phyloP scores from a whole-genome alignment of 805 yeast species.

The Allodekkera sacchari region DNA sequence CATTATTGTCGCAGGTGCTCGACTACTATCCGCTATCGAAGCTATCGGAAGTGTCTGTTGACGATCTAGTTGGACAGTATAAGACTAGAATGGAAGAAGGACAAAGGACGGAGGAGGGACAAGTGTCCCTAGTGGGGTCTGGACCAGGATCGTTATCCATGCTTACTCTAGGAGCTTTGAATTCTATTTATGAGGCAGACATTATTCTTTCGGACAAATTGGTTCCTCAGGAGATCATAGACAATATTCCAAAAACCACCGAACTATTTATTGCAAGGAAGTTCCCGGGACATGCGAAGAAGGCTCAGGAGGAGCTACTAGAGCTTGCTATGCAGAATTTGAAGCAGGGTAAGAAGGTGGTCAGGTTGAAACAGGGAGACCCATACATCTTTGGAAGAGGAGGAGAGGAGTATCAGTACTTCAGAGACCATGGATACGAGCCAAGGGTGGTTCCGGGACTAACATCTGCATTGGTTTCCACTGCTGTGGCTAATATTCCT shows the following conservation, averaged over 20 bases:
- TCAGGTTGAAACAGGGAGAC: slow-evolving; percentile 91
- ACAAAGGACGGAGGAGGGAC: slow-evolving; percentile 30
- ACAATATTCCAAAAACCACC: slow-evolving; percentile 69
- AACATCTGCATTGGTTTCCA: slow-evolving; percentile 84
- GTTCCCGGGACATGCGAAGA: slow-evolving; percentile 95
- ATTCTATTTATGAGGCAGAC: slow-evolving; percentile 76
- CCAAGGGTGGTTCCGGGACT: slow-evolving; percentile 83
- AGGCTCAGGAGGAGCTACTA: slow-evolving; percentile 80
- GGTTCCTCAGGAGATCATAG: slow-evolving; percentile 82
- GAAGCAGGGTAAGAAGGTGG: slow-evolving; percentile 63
- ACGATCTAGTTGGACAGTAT: slow-evolving; percentile 37
- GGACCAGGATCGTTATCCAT: slow-evolving; percentile 88
- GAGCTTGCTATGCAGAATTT: slow-evolving; percentile 63
- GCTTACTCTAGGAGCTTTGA: slow-evolving; percentile 77
- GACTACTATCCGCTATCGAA: slow-evolving; percentile 78
- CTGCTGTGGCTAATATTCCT: slow-evolving; percentile 74
- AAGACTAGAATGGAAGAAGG: slow-evolving; percentile 1
- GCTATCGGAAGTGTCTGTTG: slow-evolving; percentile 51
- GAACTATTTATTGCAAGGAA: slow-evolving; percentile 81
- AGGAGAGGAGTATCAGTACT: slow-evolving; percentile 79
- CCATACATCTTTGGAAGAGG: slow-evolving; percentile 96
- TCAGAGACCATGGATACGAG: slow-evolving; percentile 54
- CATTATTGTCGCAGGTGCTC: slow-evolving; percentile 85
- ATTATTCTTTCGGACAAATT: slow-evolving; percentile 81
- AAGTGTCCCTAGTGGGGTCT: slow-evolving; percentile 79